Conservation (phyloP, 495 filamentous ascomycete species). For the Penicillium subrubescens region DNA sequence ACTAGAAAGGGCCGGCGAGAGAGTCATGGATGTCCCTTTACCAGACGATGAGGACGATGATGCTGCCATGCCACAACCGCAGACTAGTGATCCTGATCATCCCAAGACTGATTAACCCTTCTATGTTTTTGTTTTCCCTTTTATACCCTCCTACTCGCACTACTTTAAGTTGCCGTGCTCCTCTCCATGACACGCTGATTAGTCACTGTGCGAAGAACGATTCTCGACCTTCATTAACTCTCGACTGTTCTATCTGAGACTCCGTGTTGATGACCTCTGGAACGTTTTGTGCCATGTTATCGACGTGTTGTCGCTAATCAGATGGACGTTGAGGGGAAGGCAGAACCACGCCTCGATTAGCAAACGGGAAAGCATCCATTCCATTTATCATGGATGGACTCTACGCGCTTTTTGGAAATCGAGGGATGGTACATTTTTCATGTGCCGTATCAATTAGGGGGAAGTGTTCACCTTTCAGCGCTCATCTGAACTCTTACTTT, state of each 20-base stretch:
- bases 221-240: slow-evolving; percentile 42
- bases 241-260: slow-evolving; percentile 30
- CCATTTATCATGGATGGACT: slow-evolving; percentile 5
- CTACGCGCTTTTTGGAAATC: slow-evolving; percentile 29
- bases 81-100: slow-evolving; percentile 10
- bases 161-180: slow-evolving; percentile 91
- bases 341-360: slow-evolving; percentile 35
- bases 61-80: slow-evolving; percentile 6
- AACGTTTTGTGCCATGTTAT: slow-evolving; percentile 47
- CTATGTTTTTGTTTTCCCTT: not conserved
- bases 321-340: slow-evolving; percentile 39
- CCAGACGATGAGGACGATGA: slow-evolving; percentile 73
- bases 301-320: slow-evolving; percentile 36
- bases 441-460: slow-evolving; percentile 4
- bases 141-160: slow-evolving; percentile 52
- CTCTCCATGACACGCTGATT: slow-evolving; percentile 80
- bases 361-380: slow-evolving; percentile 28
- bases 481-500: not conserved
- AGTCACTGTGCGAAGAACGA: slow-evolving; percentile 93
- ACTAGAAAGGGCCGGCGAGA: slow-evolving; percentile 74
- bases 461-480: not conserved
- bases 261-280: slow-evolving; percentile 17
- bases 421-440: slow-evolving; percentile 36
- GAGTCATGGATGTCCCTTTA: slow-evolving; percentile 79
- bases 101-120: slow-evolving; percentile 26